Base-by-base conservation (phyloP, 2,329 filamentous ascomycete species). In the Aspergillus sp. region DNA sequence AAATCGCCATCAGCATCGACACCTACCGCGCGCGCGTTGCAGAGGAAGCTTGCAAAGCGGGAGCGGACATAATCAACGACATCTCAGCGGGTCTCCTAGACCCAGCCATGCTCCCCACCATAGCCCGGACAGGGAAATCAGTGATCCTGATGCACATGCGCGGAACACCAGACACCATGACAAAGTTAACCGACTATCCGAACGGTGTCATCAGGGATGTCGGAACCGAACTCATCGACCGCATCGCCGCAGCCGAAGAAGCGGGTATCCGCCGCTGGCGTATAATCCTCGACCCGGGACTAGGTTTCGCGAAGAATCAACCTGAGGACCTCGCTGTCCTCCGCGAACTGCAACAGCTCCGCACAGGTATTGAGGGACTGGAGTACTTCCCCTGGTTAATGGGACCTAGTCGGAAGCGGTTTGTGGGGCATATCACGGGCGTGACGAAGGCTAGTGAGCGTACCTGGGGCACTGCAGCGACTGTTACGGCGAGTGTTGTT, bases 51-150 rank as follows among this genome's bases (percentile, higher is more conserved):
- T 77, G 93, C 48, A 71, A 75, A 22, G 87, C 84, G 4, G 93
- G 93, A 44, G 91, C 90, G 5, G 85, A 96, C 64, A 86, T 98
- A 53, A 82, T 98, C 71, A 98, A 98, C 70, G 93, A 98, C 67
- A 84, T 98, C 32, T 94, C 89, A 0, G 89, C 85, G 1, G 93
- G 93, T 3, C 64, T 75, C 3, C 74, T 95, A 44, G 93, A 97
- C 64, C 72, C 80, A 0, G 77, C 79, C 0, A 97, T 98, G 90
- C 79, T 98, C 0, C 60, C 82, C 12, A 90, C 87, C 0, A 84
- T 91, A 53, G 91, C 88, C 0, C 75, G 78, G 4, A 78, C 93
- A 0, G 85, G 87, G 32, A 88, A 84, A 59, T 89, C 90, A 2
- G 83, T 96, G 27, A 76, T 83, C 54, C 77, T 96, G 45, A 95